Conservation (phyloP, 2,329 filamentous ascomycete species). For the Fusarium compactum region DNA sequence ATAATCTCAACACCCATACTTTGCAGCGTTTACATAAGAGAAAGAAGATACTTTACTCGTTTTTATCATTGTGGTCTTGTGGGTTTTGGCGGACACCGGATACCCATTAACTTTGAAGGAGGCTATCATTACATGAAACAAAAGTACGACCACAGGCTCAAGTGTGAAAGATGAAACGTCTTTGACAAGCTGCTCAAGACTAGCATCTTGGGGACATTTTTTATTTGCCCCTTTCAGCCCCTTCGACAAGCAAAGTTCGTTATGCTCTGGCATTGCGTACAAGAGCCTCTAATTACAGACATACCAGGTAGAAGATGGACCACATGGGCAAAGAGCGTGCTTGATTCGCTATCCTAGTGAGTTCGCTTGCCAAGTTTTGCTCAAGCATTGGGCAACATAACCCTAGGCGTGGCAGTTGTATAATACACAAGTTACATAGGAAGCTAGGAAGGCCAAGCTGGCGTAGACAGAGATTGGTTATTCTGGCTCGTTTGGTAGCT, state of each 20-base stretch:
- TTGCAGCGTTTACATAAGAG: conserved; percentile 27
- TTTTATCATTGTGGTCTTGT: conserved; percentile 25
- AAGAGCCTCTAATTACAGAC: conserved; percentile 9
- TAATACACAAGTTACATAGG: conserved; percentile 35
- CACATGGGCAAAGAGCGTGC: conserved; percentile 9
- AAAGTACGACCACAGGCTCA: conserved; percentile 3
- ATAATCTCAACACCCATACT: conserved; percentile 32
- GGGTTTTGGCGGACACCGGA: conserved; percentile 40
- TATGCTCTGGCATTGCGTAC: neutral
- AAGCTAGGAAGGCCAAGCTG: conserved; percentile 16
- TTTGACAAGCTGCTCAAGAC: neutral
- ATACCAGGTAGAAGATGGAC: conserved; percentile 14
- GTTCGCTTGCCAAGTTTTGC: conserved; percentile 15
- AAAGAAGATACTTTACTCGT: conserved; percentile 15
- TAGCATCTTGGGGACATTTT: conserved; percentile 2
- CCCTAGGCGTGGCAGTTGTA: conserved; percentile 28
- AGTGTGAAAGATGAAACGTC: conserved; percentile 1
- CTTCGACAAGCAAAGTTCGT: neutral
- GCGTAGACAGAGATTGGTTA: conserved; percentile 6
- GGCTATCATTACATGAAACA: conserved; percentile 33
- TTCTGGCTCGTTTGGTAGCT: conserved; percentile 19
- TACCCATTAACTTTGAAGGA: conserved; percentile 38
- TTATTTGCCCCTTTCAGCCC: neutral
- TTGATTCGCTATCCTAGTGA: conserved; percentile 16
- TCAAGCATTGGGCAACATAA: conserved; percentile 1